Conservation (phyloP, 257 asterid genomes). For the Solanum tarapatanum region DNA sequence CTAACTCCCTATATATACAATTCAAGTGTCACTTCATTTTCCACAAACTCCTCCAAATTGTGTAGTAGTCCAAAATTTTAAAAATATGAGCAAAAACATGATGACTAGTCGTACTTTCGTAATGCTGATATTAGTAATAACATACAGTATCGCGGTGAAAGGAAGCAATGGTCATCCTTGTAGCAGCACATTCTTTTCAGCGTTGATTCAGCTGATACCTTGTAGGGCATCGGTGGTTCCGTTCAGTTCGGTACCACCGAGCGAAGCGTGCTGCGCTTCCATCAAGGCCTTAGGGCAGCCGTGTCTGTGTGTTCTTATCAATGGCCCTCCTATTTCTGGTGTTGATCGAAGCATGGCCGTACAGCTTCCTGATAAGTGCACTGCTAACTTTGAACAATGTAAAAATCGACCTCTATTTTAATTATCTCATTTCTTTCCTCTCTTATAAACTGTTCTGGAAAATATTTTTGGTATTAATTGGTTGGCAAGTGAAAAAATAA, state of each 20-base stretch:
- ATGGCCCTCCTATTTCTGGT: conserved; percentile 91
- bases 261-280: conserved; percentile 72
- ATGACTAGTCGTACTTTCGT: background rate
- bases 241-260: conserved; percentile 55
- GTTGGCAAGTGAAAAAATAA: background rate
- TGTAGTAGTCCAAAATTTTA: background rate
- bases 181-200: conserved; percentile 57
- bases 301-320: conserved; percentile 69
- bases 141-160: conserved; percentile 11
- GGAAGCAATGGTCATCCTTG: conserved; percentile 43
- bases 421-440: background rate
- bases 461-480: background rate
- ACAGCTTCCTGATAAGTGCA: conserved; percentile 84
- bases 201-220: conserved; percentile 83
- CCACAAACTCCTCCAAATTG: background rate
- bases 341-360: conserved; percentile 70
- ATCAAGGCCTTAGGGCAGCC: conserved; percentile 91
- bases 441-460: background rate
- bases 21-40: background rate
- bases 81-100: conserved; percentile 17
- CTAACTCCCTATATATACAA: background rate
- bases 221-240: conserved; percentile 83
- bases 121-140: conserved; percentile 16
- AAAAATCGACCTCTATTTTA: background rate
- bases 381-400: conserved; percentile 83